Conservation (phyloP, 2,329 filamentous ascomycete species). For the Fusarium sp. region DNA sequence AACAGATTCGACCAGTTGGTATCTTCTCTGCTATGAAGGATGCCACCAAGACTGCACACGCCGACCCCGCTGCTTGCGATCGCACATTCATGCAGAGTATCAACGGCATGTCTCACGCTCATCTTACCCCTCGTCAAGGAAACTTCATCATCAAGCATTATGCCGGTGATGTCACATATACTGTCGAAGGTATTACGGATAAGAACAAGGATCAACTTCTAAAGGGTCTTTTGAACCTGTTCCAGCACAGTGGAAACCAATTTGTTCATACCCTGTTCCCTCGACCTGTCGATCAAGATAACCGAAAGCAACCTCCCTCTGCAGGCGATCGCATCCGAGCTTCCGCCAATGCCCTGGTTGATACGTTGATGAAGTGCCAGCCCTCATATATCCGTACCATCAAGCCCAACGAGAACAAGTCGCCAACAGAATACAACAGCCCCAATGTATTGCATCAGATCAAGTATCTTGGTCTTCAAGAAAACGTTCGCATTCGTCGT, state of each 20-base stretch:
- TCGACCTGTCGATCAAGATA: slow-evolving; percentile 92
- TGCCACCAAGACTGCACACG: slow-evolving; percentile 97
- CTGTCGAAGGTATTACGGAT: slow-evolving; percentile 96
- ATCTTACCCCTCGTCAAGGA: slow-evolving; percentile 91
- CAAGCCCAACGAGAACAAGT: slow-evolving; percentile 99
- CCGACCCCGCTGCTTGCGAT: slow-evolving; percentile 93
- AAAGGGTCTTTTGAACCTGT: slow-evolving; percentile 91
- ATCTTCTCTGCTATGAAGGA: slow-evolving; percentile 97
- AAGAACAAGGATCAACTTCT: slow-evolving; percentile 99
- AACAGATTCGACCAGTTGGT: slow-evolving; percentile 88
- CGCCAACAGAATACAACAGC: slow-evolving; percentile 89
- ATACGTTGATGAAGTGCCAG: slow-evolving; percentile 96
- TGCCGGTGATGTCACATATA: slow-evolving; percentile 95
- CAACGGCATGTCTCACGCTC: slow-evolving; percentile 90
- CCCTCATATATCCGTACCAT: slow-evolving; percentile 99
- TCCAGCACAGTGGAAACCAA: slow-evolving; percentile 82
- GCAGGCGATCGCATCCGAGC: slow-evolving; percentile 96
- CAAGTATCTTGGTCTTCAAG: slow-evolving; percentile 98
- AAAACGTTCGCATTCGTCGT: slow-evolving; percentile 96
- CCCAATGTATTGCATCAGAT: slow-evolving; percentile 97
- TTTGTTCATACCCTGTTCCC: slow-evolving; percentile 94
- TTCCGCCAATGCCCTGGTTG: slow-evolving; percentile 93
- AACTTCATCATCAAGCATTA: slow-evolving; percentile 99
- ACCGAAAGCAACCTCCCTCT: slow-evolving; percentile 91
- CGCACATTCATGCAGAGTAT: slow-evolving; percentile 95